These are phyloP conservation scores for Geranomyces michiganensis DNA, from an alignment of 192 early-diverging fungal species.

Conservation along the genomic window DNA sequence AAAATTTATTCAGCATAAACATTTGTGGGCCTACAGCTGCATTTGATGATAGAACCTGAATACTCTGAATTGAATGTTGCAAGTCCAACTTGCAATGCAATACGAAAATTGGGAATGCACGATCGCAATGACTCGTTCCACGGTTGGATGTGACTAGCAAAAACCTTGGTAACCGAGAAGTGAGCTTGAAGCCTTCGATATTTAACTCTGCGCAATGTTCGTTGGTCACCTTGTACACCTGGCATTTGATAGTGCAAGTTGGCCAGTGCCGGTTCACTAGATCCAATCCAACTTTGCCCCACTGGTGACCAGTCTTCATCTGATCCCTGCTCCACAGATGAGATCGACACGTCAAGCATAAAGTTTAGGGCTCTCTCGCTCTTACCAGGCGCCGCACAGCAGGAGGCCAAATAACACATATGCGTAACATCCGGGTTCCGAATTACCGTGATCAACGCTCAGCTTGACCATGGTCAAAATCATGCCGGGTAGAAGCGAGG, in stretches of 20 bases:
- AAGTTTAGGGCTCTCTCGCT: background rate
- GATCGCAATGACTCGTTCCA: conserved; percentile 40
- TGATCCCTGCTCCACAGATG: conserved; percentile 1
- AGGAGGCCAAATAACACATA: conserved; percentile 39
- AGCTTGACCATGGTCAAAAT: conserved; percentile 34
- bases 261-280: conserved; percentile 3
- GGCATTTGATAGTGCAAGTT: conserved; percentile 32
- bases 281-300: conserved; percentile 26
- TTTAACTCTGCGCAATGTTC: too few relatives aligned
- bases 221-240: conserved; percentile 31
- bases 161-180: background rate
- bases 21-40: too few relatives aligned
- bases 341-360: background rate
- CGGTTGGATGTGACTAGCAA: conserved; percentile 40
- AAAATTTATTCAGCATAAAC: too few relatives aligned
- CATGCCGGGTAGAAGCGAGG: conserved; percentile 26
- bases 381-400: conserved; percentile 21
- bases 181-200: too few relatives aligned
- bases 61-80: conserved; percentile 30
- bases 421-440: conserved; percentile 24
- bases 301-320: conserved; percentile 25
- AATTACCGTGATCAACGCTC: conserved; percentile 16
- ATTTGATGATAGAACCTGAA: too few relatives aligned
- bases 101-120: conserved; percentile 20
- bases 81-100: conserved; percentile 34